These are phyloP conservation scores for Citrus sp. DNA, from an alignment of 345 rosid species.

Conservation along the genomic window DNA sequence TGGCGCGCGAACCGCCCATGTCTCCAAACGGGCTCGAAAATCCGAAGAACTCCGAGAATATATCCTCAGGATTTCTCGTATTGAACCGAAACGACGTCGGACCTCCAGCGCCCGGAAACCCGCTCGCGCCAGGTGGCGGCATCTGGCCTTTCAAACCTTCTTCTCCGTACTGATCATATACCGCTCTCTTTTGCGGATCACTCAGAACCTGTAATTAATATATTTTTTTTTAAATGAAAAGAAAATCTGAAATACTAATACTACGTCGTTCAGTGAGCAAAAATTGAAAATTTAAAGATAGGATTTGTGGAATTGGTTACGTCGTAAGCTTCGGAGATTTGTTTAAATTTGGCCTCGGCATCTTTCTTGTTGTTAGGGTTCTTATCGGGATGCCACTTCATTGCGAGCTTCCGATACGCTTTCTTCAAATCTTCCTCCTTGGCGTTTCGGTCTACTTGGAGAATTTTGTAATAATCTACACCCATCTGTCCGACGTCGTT, in stretches of 20 bases:
- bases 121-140: constrained; percentile 69
- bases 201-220: constrained; percentile 55
- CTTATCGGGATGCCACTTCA: constrained; percentile 95
- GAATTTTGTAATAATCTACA: constrained; percentile 69
- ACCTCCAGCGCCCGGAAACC: constrained; percentile 39
- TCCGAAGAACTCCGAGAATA: constrained; percentile 85
- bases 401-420: constrained; percentile 83
- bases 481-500: constrained; percentile 41
- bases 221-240: not conserved
- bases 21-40: constrained; percentile 63
- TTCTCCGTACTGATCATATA: constrained; percentile 91
- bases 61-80: constrained; percentile 75
- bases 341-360: constrained; percentile 86
- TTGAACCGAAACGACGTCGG: constrained; percentile 59
- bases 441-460: constrained; percentile 69
- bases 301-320: constrained; percentile 24
- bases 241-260: not conserved
- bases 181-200: constrained; percentile 71
- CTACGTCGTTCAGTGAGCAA: not conserved
- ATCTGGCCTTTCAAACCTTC: constrained; percentile 77
- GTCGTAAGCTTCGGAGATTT: constrained; percentile 95
- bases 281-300: not conserved
- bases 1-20: constrained; percentile 49
- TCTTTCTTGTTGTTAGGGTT: constrained; percentile 82
- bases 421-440: constrained; percentile 86